Evolutionary conservation across 2,329 filamentous ascomycete species (phyloP), one percentile per base, ranked within the genome.

Genomic region (Intubia oerlemansii): DNA sequence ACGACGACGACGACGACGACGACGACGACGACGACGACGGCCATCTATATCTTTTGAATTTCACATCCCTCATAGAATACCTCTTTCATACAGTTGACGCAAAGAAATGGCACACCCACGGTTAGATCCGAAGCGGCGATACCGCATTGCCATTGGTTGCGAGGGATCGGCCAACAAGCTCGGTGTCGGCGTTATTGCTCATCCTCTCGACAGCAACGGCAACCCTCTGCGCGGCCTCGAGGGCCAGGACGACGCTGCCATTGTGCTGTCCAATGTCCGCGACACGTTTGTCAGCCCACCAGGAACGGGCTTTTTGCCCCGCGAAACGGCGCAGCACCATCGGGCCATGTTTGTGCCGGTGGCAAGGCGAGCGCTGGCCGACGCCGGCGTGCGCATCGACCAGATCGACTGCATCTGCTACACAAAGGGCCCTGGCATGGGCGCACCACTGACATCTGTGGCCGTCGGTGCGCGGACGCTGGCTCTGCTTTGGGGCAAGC

Each of bases 121-220:
- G 15, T 26, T 38, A 16, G 37, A 39, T 24, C 37, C 37, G 1
- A 16, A 8, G 11, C 51, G 43, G 34, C 44, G 35, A 41, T 50
- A 54, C 32, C 59, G 59, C 44, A 57, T 67, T 37, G 59, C 64
- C 40, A 52, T 70, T 37, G 65, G 65, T 38, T 65, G 60, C 47
- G 88, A 98, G 59, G 85, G 88, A 49, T 92, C 81, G 32, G 88
- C 88, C 52, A 98, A 98, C 62, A 98, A 98, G 54, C 70, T 98
- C 29, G 88, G 85, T 40, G 75, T 95, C 33, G 88, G 88, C 44
- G 60, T 98, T 33, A 92, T 98, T 48, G 66, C 70, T 15, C 88
- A 95, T 56, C 61, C 70, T 32, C 33, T 36, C 9, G 31, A 32
- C 29, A 23, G 22, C 17, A 14, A 22, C 12, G 34, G 34, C 17